Evolutionary conservation across 139 green algal genomes (phyloP).

Genomic region (Gonium pectorale): DNA sequence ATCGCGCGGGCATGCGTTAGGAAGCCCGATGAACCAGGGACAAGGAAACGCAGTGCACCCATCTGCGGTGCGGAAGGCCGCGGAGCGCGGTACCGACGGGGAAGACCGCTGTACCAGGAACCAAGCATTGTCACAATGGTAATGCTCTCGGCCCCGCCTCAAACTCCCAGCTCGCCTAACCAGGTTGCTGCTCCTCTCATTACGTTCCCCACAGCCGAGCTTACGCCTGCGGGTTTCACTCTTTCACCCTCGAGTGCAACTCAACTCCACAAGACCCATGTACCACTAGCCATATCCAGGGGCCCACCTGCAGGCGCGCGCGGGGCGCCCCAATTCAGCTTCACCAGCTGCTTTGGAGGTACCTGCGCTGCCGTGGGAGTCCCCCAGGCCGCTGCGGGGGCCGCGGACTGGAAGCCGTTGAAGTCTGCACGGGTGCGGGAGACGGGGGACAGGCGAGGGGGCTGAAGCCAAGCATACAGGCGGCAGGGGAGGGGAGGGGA

Average conservation of each 20-base stretch:
- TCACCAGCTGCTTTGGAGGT: not conserved
- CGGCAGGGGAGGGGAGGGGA: too few relatives aligned
- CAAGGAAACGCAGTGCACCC: too few relatives aligned
- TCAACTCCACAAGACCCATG: not conserved
- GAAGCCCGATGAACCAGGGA: too few relatives aligned
- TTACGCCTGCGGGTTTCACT: not conserved
- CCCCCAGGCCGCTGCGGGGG: not conserved
- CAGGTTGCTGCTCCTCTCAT: not conserved
- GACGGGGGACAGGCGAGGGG: not conserved
- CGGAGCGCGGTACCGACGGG: too few relatives aligned
- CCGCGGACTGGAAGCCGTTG: not conserved
- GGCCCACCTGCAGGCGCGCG: not conserved
- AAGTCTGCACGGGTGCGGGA: not conserved
- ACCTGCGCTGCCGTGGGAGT: not conserved
- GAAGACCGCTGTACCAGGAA: too few relatives aligned
- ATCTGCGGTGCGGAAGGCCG: too few relatives aligned
- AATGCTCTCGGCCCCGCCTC: too few relatives aligned
- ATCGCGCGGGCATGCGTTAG: too few relatives aligned
- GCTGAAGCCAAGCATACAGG: too few relatives aligned
- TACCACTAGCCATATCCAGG: not conserved
- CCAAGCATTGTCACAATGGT: too few relatives aligned
- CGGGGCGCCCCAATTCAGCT: constrained; percentile 31
- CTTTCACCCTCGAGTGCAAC: not conserved
- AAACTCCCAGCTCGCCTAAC: not conserved
- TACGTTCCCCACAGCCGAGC: not conserved